These are phyloP conservation scores for Beauveria asiatica DNA, from an alignment of 2,329 filamentous ascomycete species.

Conservation along the genomic window DNA sequence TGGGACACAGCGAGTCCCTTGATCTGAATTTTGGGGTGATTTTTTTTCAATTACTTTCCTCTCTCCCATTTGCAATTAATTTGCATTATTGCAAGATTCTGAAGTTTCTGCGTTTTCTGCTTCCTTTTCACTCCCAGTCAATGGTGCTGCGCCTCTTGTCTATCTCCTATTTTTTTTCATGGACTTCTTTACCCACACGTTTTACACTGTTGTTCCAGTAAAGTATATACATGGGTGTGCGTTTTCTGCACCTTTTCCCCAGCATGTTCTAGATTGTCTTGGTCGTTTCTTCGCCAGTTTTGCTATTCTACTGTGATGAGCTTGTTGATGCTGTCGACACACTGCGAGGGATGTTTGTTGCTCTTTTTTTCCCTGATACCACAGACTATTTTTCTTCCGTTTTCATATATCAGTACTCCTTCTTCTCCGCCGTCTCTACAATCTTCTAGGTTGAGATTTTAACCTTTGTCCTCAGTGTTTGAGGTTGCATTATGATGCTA, in stretches of 20 bases:
- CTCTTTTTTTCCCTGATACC: conserved; percentile 13
- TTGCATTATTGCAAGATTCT: background rate
- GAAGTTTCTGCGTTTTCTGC: background rate
- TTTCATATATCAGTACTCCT: background rate
- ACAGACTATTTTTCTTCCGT: conserved; percentile 12
- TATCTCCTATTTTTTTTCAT: background rate
- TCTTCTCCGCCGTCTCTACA: conserved; percentile 16
- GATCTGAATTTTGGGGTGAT: background rate
- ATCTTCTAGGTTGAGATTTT: conserved; percentile 15
- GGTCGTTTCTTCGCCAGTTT: background rate
- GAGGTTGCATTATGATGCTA: background rate
- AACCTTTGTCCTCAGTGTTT: background rate
- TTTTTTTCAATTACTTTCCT: background rate
- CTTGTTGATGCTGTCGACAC: conserved; percentile 4
- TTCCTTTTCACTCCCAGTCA: background rate
- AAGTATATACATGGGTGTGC: conserved; percentile 17
- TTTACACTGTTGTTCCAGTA: conserved; percentile 9
- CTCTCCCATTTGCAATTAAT: background rate
- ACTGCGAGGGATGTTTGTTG: background rate
- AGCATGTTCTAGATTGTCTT: background rate
- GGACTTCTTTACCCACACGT: background rate
- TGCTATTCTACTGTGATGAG: conserved; percentile 1
- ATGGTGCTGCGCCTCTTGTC: conserved; percentile 5
- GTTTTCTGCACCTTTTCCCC: background rate
- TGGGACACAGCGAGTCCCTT: conserved; percentile 7